Evolutionary conservation across 345 rosid species (phyloP).

Genomic region (Pseudoturritis turrita): DNA sequence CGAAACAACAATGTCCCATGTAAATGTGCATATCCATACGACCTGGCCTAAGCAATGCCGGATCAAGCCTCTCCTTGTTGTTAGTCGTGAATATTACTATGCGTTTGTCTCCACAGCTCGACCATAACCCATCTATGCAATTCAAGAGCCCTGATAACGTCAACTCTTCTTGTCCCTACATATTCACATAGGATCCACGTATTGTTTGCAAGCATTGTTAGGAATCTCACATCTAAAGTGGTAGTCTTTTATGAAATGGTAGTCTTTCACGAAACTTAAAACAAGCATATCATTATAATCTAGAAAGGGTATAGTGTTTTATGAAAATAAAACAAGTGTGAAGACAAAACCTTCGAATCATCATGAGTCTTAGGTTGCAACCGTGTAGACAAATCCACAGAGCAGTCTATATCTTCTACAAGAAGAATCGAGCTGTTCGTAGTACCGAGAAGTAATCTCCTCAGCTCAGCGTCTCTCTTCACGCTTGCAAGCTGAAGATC

Average conservation of each 20-base stretch:
- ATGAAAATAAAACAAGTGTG: no score
- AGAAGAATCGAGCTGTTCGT: neutral
- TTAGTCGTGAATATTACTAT: neutral
- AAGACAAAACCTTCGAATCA: no score
- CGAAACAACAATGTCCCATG: neutral
- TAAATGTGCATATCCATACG: neutral
- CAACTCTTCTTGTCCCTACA: neutral
- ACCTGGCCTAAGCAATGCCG: neutral
- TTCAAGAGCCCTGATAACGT: neutral
- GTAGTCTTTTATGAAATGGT: no score
- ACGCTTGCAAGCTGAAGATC: neutral
- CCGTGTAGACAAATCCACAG: no score
- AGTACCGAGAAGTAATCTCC: neutral
- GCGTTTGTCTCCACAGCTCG: neutral
- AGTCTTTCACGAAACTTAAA: no score
- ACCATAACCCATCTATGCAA: neutral
- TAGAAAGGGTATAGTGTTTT: no score
- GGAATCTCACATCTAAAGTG: no score
- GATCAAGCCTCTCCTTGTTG: neutral
- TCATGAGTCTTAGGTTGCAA: no score
- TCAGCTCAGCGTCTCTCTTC: neutral
- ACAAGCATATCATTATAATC: no score
- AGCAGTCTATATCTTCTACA: neutral
- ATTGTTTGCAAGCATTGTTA: no score
- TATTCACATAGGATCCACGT: neutral